Percentiles rank a stretch among this genome's conserved stretches.
phyloP scores from a whole-genome alignment of 2,329 filamentous ascomycete species.

The Metarhizium humberi region DNA sequence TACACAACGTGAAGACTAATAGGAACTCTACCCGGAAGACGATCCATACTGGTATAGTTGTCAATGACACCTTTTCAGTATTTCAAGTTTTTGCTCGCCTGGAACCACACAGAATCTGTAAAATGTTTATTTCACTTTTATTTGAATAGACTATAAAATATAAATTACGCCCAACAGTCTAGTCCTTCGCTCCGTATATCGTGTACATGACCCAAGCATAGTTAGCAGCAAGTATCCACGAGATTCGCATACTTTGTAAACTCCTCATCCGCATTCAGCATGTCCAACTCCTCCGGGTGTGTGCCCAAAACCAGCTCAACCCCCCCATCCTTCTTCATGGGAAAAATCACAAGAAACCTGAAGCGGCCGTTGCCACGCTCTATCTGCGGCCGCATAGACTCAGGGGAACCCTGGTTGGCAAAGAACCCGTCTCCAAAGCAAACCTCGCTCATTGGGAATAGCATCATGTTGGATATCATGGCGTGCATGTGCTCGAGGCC shows the following conservation, averaged over 20 bases:
- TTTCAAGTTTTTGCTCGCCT: too few species aligned
- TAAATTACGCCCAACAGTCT: too few species aligned
- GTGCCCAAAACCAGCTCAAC: constrained; percentile 20
- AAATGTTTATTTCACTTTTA: too few species aligned
- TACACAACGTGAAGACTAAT: too few species aligned
- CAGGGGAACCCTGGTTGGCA: constrained; percentile 14
- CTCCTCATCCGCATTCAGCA: constrained; percentile 16
- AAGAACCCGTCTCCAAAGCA: constrained; percentile 19
- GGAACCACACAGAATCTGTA: too few species aligned
- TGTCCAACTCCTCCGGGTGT: constrained; percentile 18
- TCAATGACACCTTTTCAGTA: too few species aligned
- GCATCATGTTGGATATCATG: constrained; percentile 21
- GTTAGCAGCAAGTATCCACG: not conserved
- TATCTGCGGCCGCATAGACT: constrained; percentile 18
- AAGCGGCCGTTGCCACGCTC: constrained; percentile 16
- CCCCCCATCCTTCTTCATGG: constrained; percentile 17
- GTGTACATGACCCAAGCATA: not conserved
- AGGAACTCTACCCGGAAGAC: too few species aligned
- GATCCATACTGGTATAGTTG: too few species aligned
- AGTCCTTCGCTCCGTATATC: too few species aligned
- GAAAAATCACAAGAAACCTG: constrained; percentile 17
- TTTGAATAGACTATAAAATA: too few species aligned
- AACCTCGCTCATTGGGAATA: constrained; percentile 18
- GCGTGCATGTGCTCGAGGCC: constrained; percentile 17
- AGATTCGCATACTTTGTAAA: constrained; percentile 15